A percentile compares a stretch with the other conserved stretches of the same genome.
phyloP scores from a whole-genome alignment of 495 filamentous ascomycete genomes.

The Penicillium nucicola region DNA sequence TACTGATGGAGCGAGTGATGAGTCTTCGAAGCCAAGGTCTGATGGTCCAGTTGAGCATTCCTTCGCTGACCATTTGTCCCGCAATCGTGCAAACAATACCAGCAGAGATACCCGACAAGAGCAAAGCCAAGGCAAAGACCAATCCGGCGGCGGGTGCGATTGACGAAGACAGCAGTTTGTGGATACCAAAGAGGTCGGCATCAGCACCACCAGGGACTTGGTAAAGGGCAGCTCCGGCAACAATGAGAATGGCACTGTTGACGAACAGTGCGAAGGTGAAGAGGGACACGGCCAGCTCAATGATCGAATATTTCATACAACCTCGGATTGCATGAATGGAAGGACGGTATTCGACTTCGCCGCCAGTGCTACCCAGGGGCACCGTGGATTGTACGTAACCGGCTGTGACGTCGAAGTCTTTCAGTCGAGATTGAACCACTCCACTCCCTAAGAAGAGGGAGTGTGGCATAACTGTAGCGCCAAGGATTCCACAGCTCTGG shows the following conservation, averaged over 20 bases:
- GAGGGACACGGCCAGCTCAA: conserved; percentile 71
- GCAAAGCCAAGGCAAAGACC: conserved; percentile 72
- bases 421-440: conserved; percentile 78
- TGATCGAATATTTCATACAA: conserved; percentile 78
- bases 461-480: conserved; percentile 94
- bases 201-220: conserved; percentile 49
- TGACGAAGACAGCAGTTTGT: conserved; percentile 65
- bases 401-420: conserved; percentile 65
- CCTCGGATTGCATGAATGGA: conserved; percentile 72
- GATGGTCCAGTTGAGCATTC: conserved; percentile 68
- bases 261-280: conserved; percentile 93
- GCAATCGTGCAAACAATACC: conserved; percentile 83
- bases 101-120: conserved; percentile 73
- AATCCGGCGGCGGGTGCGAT: conserved; percentile 71
- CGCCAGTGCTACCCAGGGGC: conserved; percentile 33
- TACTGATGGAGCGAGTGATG: conserved; percentile 68
- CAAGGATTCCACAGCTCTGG: conserved; percentile 88
- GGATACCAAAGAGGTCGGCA: conserved; percentile 80
- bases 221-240: conserved; percentile 77
- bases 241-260: conserved; percentile 87
- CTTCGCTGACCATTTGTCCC: conserved; percentile 80
- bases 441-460: conserved; percentile 87
- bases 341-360: conserved; percentile 68
- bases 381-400: conserved; percentile 52
- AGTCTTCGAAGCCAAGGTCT: conserved; percentile 70